Conservation (phyloP, 495 filamentous ascomycete species). For the Aspergillus campestris region DNA sequence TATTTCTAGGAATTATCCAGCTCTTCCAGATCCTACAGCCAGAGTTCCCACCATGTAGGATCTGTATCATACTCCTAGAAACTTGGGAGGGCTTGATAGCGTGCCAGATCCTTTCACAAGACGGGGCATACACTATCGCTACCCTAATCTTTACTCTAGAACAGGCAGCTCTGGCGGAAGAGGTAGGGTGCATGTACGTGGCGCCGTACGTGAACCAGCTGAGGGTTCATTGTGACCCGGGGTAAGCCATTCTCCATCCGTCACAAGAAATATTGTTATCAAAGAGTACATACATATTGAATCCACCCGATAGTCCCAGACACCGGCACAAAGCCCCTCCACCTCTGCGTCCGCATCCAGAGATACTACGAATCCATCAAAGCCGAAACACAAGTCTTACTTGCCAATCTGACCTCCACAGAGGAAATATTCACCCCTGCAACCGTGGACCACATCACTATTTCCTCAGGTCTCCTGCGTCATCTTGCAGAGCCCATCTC, state of each 20-base stretch:
- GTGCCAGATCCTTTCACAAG: conserved; percentile 45
- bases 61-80: conserved; percentile 56
- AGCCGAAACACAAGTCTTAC: conserved; percentile 43
- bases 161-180: conserved; percentile 49
- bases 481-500: conserved; percentile 33
- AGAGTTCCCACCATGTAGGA: conserved; percentile 35
- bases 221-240: conserved; percentile 49
- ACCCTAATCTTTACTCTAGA: conserved; percentile 53
- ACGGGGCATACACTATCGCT: conserved; percentile 47
- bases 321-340: conserved; percentile 22
- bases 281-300: background rate
- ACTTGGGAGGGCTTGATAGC: conserved; percentile 60
- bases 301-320: background rate
- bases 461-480: conserved; percentile 43
- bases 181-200: conserved; percentile 50
- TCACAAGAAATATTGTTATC: background rate
- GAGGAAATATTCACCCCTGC: conserved; percentile 51
- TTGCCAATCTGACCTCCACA: conserved; percentile 46
- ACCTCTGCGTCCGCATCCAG: conserved; percentile 45
- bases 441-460: conserved; percentile 49
- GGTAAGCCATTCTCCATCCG: conserved; percentile 23
- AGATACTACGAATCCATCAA: conserved; percentile 38
- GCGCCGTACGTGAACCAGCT: conserved; percentile 59
- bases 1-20: conserved; percentile 35
- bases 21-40: conserved; percentile 42